Base-by-base conservation (phyloP, 441 rosid genomes). In the Populus hybrid region DNA sequence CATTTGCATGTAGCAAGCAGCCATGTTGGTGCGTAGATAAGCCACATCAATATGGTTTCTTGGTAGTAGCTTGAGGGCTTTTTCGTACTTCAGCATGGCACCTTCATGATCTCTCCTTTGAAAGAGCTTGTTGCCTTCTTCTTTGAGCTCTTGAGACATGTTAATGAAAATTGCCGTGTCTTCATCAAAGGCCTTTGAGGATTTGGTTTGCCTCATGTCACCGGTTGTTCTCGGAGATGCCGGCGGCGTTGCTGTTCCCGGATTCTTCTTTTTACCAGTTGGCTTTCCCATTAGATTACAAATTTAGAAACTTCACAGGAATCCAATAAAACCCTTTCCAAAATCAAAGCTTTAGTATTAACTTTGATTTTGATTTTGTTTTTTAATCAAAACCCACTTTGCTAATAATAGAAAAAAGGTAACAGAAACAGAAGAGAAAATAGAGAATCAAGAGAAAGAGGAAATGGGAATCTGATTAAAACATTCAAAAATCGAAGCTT, bases 51-150 rank as follows among this genome's bases (percentile, higher is more conserved):
- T 87, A 40, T 95, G 98, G 68, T 84, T 93, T 26, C 76, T 87
- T 0, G 99, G 99, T 64, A 95, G 88, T 20, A 95, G 89, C 82
- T 93, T 95, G 73, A 95, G 87, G 75, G 98, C 98, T 79, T 95
- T 95, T 76, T 95, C 97, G 68, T 81, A 95, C 78, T 93, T 91
- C 59, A 92, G 76, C 92, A 95, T 86, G 73, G 99, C 99, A 20
- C 99, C 99, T 88, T 95, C 98, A 76, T 90, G 88, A 83, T 95
- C 98, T 50, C 90, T 91, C 82, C 89, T 95, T 77, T 92, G 97
- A 72, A 83, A 89, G 5, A 92, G 88, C 78, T 82, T 89, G 84
- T 88, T 95, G 24, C 99, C 99, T 93, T 95, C 99, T 76, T 95
- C 99, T 78, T 93, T 95, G 75, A 93, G 93, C 85, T 95, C 99